phyloP scores from a whole-genome alignment of 2,329 filamentous ascomycete genomes.

The Exophiala spinifera region DNA sequence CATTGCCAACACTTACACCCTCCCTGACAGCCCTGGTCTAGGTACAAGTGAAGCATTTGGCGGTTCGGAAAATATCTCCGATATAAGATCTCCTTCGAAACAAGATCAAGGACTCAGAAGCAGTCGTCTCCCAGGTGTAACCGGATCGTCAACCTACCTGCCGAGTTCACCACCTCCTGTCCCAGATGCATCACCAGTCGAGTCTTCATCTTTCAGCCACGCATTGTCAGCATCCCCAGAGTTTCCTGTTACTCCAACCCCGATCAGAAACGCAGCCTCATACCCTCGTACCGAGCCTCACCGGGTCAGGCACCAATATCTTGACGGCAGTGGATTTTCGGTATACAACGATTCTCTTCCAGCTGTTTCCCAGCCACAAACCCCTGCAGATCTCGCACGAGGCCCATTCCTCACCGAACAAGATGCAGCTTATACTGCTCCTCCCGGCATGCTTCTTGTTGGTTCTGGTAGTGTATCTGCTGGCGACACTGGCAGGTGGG shows the following conservation, averaged over 20 bases:
- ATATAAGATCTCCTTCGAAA: not conserved
- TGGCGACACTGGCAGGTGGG: slow-evolving; percentile 7
- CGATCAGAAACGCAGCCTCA: slow-evolving; percentile 7
- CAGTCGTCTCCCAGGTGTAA: slow-evolving; percentile 1
- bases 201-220: not conserved
- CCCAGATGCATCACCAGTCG: not conserved
- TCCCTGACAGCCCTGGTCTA: not conserved
- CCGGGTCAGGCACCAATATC: slow-evolving; percentile 13
- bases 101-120: slow-evolving; percentile 1
- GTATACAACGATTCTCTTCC: slow-evolving; percentile 29
- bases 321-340: slow-evolving; percentile 24
- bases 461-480: not conserved
- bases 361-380: slow-evolving; percentile 24
- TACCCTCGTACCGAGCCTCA: slow-evolving; percentile 17
- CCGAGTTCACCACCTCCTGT: slow-evolving; percentile 21
- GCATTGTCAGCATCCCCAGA: slow-evolving; percentile 5
- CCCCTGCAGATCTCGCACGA: slow-evolving; percentile 27
- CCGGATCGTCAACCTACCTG: slow-evolving; percentile 3
- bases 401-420: slow-evolving; percentile 18
- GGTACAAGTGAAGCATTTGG: no score
- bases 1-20: not conserved
- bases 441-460: slow-evolving; percentile 22
- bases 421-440: slow-evolving; percentile 27
- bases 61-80: no score
- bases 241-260: slow-evolving; percentile 14